Evolutionary conservation across 441 rosid genomes (phyloP), one percentile per base, ranked within the genome.

Genomic region (Sinapis alba): DNA sequence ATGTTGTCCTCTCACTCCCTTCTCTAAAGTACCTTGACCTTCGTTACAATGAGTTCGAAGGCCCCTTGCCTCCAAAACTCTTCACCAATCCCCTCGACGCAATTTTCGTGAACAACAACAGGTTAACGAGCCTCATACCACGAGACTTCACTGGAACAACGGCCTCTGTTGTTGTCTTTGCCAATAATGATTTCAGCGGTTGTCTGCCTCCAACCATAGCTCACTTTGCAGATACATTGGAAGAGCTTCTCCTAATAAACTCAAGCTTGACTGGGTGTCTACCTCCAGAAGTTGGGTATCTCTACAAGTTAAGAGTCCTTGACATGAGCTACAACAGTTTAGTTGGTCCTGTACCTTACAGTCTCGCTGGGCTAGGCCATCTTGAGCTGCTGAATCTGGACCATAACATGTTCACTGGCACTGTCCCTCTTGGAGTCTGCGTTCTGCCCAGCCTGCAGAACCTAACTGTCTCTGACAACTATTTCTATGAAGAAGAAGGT

Each of bases 41-140:
- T 53, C 89, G 98, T 50, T 94, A 80, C 81, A 94, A 94, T 23
- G 99, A 94, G 80, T 92, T 94, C 4, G 98, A 94, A 84, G 99
- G 99, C 13, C 70, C 87, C 1, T 74, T 91, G 23, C 97, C 98
- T 10, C 84, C 92, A 7, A 80, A 87, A 72, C 92, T 94, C 57
- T 88, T 86, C 82, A 84, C 81, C 76, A 89, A 78, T 56, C 80
- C 76, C n/a, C 87, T 94, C 3, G 99, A 90, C 61, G 97, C 98
- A 16, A 88, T 94, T 50, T 88, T 94, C 34, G 84, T 94, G 1
- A 94, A 94, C 64, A 88, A 88, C 83, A 90, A 94, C 78, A 73
- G 90, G n/a, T 81, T 94, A 72, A 77, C 92, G 18, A 80, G 60
- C 74, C 77, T 68, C 77, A 81, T 90, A 20, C 95, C 97, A 0